A percentile compares a stretch with the other conserved stretches of the same genome.
Conservation (phyloP, 179 eudicot species). For the Vitellaria paradoxa region DNA sequence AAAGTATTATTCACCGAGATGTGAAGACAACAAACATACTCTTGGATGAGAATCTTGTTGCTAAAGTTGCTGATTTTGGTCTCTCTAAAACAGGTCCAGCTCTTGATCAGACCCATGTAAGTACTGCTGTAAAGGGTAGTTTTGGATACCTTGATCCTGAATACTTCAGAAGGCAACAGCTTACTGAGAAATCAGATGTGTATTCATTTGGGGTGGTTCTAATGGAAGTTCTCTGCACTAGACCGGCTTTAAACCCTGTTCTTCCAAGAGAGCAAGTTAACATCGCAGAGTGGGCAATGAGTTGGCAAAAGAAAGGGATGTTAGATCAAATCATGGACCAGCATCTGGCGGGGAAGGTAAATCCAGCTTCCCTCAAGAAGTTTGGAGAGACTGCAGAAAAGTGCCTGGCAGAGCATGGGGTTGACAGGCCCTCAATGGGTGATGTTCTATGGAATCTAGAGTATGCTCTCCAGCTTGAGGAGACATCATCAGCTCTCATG, state of each 20-base stretch:
- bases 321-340: constrained; percentile 79
- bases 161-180: constrained; percentile 84
- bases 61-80: constrained; percentile 95
- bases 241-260: constrained; percentile 87
- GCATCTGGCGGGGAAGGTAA: constrained; percentile 64
- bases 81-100: constrained; percentile 82
- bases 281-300: constrained; percentile 94
- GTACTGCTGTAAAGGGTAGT: constrained; percentile 93
- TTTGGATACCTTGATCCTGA: constrained; percentile 94
- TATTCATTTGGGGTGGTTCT: constrained; percentile 92
- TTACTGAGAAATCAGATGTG: constrained; percentile 92
- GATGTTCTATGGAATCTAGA: constrained; percentile 90
- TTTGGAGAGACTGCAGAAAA: constrained; percentile 90
- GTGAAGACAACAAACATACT: constrained; percentile 90
- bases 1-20: constrained; percentile 84
- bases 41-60: constrained; percentile 73
- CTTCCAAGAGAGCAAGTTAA: constrained; percentile 90
- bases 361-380: constrained; percentile 70
- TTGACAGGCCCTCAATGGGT: constrained; percentile 92
- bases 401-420: constrained; percentile 85
- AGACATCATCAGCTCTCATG: constrained; percentile 70
- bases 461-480: constrained; percentile 91
- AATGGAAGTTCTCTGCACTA: constrained; percentile 86
- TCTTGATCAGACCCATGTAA: constrained; percentile 87
- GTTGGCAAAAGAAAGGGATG: constrained; percentile 90